Evolutionary conservation across 495 filamentous ascomycete species (phyloP).

Genomic region (Trichoderma reesei): DNA sequence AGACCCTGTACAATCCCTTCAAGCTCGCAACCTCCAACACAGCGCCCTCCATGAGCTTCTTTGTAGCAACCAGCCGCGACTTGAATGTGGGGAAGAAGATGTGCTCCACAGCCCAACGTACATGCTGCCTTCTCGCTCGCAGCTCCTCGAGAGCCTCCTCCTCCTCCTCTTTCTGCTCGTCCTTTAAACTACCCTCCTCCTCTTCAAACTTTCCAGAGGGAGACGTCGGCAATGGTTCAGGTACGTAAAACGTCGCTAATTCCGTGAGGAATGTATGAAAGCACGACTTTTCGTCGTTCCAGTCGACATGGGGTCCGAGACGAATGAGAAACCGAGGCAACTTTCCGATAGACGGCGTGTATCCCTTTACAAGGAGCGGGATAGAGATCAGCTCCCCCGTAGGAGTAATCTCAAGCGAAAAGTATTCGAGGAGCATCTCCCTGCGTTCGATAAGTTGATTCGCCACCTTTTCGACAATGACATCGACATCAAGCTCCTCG

Average conservation of each 20-base stretch:
- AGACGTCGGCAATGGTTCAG: conserved; percentile 63
- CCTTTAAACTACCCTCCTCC: conserved; percentile 27
- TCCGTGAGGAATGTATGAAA: conserved; percentile 80
- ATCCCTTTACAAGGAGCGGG: conserved; percentile 81
- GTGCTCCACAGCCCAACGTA: conserved; percentile 56
- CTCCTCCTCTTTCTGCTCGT: conserved; percentile 26
- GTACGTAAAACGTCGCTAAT: conserved; percentile 86
- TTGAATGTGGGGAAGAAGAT: conserved; percentile 76
- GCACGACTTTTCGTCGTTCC: conserved; percentile 74
- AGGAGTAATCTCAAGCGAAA: conserved; percentile 71
- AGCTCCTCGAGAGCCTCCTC: conserved; percentile 44
- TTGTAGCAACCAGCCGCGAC: conserved; percentile 74
- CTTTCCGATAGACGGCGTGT: conserved; percentile 75
- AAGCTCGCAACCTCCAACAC: conserved; percentile 87
- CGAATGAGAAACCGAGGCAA: conserved; percentile 82
- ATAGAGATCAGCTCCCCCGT: conserved; percentile 68
- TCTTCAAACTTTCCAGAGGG: conserved; percentile 27
- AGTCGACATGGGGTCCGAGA: conserved; percentile 81
- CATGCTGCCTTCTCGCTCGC: conserved; percentile 43
- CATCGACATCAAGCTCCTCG: conserved; percentile 52
- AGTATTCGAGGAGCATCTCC: conserved; percentile 89
- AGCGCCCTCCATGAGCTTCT: conserved; percentile 56
- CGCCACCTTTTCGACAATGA: conserved; percentile 53
- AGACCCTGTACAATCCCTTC: conserved; percentile 93
- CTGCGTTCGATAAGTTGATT: conserved; percentile 57